These are phyloP conservation scores for Fusarium kyushuense DNA, from an alignment of 2,329 filamentous ascomycete species.

Conservation along the genomic window DNA sequence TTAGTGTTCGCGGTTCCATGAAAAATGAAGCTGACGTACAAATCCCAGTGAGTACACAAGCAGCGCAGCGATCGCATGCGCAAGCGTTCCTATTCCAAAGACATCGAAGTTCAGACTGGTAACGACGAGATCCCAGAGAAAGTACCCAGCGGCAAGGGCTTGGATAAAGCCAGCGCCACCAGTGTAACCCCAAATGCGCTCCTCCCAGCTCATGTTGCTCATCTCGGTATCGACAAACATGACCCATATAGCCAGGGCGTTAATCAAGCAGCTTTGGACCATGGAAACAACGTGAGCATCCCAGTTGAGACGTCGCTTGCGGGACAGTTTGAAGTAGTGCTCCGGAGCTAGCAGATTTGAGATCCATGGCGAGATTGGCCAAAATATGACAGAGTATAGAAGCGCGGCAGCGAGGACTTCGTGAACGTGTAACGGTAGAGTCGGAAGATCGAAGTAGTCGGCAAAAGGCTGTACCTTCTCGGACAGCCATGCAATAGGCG, in stretches of 20 bases:
- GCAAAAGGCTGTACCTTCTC: slow-evolving; percentile 72
- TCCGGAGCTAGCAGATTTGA: slow-evolving; percentile 72
- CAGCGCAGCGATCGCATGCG: slow-evolving; percentile 80
- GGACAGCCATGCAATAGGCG: slow-evolving; percentile 68
- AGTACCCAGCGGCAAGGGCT: slow-evolving; percentile 83
- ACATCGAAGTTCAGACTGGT: slow-evolving; percentile 75
- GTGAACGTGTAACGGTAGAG: slow-evolving; percentile 81
- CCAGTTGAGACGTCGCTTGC: slow-evolving; percentile 79
- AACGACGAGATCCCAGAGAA: slow-evolving; percentile 83
- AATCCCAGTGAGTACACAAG: slow-evolving; percentile 82
- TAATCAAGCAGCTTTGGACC: slow-evolving; percentile 80
- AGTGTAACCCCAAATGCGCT: slow-evolving; percentile 82
- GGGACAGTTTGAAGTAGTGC: slow-evolving; percentile 72
- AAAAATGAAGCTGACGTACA: slow-evolving; percentile 64
- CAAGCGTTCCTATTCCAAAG: slow-evolving; percentile 81
- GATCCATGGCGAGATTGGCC: slow-evolving; percentile 74
- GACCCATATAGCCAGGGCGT: slow-evolving; percentile 77
- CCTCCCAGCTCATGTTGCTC: slow-evolving; percentile 72
- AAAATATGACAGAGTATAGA: slow-evolving; percentile 77
- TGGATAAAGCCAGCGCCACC: slow-evolving; percentile 79
- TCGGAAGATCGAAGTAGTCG: slow-evolving; percentile 69
- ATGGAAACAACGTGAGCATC: slow-evolving; percentile 89
- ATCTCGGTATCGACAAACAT: slow-evolving; percentile 77
- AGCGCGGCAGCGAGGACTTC: slow-evolving; percentile 75
- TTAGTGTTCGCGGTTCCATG: not conserved